Percentiles rank a stretch among this genome's conserved stretches.
These are phyloP conservation scores for Triticum turgidum DNA, from an alignment of 176 grass and related monocot species.

Conservation along the genomic window DNA sequence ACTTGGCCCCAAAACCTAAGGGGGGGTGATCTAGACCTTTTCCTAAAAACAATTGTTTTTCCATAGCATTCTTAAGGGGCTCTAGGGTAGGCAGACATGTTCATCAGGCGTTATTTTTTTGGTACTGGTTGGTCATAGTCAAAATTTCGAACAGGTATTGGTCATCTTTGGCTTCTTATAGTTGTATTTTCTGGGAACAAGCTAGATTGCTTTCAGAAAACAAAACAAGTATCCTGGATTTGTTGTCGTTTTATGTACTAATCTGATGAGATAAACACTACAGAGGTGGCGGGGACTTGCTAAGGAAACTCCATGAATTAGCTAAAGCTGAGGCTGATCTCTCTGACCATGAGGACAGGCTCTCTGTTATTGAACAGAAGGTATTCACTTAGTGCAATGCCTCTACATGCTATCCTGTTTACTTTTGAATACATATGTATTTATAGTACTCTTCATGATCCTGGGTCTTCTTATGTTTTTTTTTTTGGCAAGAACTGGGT, in stretches of 20 bases:
- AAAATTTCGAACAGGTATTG: not conserved
- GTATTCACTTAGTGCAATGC: constrained; percentile 33
- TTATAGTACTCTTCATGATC: constrained; percentile 4
- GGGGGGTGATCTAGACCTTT: not conserved
- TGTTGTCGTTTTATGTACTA: constrained; percentile 12
- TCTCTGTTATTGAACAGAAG: constrained; percentile 72
- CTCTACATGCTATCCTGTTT: not conserved
- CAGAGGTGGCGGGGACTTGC: constrained; percentile 67
- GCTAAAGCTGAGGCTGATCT: constrained; percentile 79
- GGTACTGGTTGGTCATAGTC: not conserved
- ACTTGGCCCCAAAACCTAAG: not conserved
- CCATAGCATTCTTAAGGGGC: not conserved
- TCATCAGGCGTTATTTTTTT: not conserved
- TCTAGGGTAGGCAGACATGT: not conserved
- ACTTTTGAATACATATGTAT: constrained; percentile 13
- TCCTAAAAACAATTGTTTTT: not conserved
- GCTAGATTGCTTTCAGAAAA: constrained; percentile 12
- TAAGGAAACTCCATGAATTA: constrained; percentile 77
- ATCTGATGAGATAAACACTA: constrained; percentile 11
- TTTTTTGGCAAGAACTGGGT: not conserved
- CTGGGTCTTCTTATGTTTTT: not conserved
- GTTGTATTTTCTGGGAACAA: constrained; percentile 25
- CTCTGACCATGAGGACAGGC: constrained; percentile 46
- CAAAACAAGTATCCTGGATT: not conserved
- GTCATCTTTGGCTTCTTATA: not conserved